Evolutionary conservation across 1,139 yeast species (phyloP).

Genomic region (Zygosaccharomyces pseudobailii): DNA sequence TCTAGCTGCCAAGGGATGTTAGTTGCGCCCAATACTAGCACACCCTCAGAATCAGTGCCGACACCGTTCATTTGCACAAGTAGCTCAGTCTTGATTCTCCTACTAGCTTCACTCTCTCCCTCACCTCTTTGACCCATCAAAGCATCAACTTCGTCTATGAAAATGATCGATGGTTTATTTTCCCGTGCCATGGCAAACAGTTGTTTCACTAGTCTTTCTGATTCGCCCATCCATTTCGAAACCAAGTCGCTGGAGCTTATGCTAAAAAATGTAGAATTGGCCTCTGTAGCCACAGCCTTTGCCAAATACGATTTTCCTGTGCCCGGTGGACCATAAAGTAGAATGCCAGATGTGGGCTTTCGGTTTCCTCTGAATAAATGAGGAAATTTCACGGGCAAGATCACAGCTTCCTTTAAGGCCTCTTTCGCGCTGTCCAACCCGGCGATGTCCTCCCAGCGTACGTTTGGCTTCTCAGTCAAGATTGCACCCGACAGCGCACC

Average conservation of each 20-base stretch:
- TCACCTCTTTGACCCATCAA: conserved; percentile 98
- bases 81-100: conserved; percentile 93
- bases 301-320: conserved; percentile 97
- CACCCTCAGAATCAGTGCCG: conserved; percentile 91
- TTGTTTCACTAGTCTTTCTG: conserved; percentile 91
- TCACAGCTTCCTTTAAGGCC: conserved; percentile 95
- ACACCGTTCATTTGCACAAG: conserved; percentile 99
- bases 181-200: conserved; percentile 94
- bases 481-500: conserved; percentile 93
- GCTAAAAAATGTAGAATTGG: conserved; percentile 92
- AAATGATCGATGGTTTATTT: conserved; percentile 88
- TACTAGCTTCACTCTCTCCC: conserved; percentile 93
- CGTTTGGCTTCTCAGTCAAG: conserved; percentile 86
- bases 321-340: conserved; percentile 97
- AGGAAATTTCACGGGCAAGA: conserved; percentile 90
- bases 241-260: conserved; percentile 93
- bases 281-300: conserved; percentile 98
- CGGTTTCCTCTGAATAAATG: conserved; percentile 92
- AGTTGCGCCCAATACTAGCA: conserved; percentile 93
- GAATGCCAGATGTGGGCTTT: conserved; percentile 87
- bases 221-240: conserved; percentile 99
- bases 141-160: conserved; percentile 97
- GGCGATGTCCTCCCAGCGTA: conserved; percentile 93
- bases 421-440: conserved; percentile 95
- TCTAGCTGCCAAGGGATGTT: conserved; percentile 99